phyloP scores from a whole-genome alignment of 495 filamentous ascomycete species.

The Neurospora sp. region DNA sequence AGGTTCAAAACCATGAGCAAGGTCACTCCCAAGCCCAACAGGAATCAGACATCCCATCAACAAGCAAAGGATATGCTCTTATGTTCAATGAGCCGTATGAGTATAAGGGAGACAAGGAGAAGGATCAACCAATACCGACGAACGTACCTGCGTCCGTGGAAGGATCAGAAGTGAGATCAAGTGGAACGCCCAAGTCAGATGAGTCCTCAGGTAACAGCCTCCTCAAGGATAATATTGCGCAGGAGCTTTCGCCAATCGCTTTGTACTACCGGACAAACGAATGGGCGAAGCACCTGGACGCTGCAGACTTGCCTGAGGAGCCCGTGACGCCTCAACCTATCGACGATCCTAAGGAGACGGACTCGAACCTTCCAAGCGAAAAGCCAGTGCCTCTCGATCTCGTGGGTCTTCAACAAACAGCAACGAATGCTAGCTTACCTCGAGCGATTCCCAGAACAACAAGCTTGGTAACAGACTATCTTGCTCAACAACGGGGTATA shows the following conservation, averaged over 20 bases:
- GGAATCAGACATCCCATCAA: neutral
- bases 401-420: slow-evolving; percentile 59
- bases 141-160: neutral
- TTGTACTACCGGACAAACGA: slow-evolving; percentile 86
- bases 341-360: slow-evolving; percentile 11
- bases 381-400: slow-evolving; percentile 52
- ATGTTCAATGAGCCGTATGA: neutral
- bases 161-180: neutral
- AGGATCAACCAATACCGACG: neutral
- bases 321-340: slow-evolving; percentile 46
- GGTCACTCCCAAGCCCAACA: neutral
- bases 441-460: slow-evolving; percentile 25
- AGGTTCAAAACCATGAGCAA: neutral
- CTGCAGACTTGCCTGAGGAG: slow-evolving; percentile 63
- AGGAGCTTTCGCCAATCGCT: slow-evolving; percentile 57
- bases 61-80: neutral
- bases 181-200: slow-evolving; percentile 15
- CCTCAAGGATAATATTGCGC: slow-evolving; percentile 40
- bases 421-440: slow-evolving; percentile 37
- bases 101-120: neutral
- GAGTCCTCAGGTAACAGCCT: slow-evolving; percentile 33
- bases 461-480: slow-evolving; percentile 22
- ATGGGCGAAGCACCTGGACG: slow-evolving; percentile 84
- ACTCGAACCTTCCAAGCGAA: slow-evolving; percentile 30
- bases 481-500: slow-evolving; percentile 1